These are phyloP conservation scores for Mycosphaerella sp. DNA, from an alignment of 2,329 filamentous ascomycete genomes.

Conservation along the genomic window DNA sequence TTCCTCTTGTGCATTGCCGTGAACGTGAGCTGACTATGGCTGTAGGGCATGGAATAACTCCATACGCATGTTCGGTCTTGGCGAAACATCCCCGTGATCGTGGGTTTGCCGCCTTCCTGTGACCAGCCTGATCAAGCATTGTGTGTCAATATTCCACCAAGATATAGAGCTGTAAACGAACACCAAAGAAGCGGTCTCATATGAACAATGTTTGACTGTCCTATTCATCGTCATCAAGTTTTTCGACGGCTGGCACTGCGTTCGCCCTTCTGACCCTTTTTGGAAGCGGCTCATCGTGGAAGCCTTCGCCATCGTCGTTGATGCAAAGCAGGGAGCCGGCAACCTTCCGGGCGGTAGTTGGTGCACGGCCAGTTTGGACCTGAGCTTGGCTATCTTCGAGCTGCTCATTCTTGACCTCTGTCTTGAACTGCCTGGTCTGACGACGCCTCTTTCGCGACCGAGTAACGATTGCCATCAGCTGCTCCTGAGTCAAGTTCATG, in stretches of 20 bases:
- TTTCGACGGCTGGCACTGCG: background rate
- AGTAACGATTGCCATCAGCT: background rate
- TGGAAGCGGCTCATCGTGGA: background rate
- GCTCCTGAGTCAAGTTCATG: background rate
- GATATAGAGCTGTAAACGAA: background rate
- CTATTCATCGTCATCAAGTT: background rate
- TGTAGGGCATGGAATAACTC: constrained; percentile 71
- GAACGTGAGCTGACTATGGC: constrained; percentile 23
- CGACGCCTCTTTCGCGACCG: background rate
- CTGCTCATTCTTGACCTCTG: background rate
- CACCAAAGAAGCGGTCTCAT: background rate
- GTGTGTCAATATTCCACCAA: background rate
- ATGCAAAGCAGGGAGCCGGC: background rate
- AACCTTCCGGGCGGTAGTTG: background rate
- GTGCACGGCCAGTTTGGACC: no score
- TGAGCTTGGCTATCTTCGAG: background rate
- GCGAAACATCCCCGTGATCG: constrained; percentile 35
- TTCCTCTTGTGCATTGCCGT: background rate
- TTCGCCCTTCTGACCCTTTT: background rate
- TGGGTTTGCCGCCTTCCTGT: background rate
- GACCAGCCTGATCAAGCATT: background rate
- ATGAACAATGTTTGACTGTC: background rate
- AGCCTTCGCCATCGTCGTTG: background rate
- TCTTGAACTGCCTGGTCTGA: background rate
- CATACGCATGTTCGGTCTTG: constrained; percentile 69